Base-by-base conservation (phyloP, 73 alveolate genomes). In the Effrenium voratum region DNA sequence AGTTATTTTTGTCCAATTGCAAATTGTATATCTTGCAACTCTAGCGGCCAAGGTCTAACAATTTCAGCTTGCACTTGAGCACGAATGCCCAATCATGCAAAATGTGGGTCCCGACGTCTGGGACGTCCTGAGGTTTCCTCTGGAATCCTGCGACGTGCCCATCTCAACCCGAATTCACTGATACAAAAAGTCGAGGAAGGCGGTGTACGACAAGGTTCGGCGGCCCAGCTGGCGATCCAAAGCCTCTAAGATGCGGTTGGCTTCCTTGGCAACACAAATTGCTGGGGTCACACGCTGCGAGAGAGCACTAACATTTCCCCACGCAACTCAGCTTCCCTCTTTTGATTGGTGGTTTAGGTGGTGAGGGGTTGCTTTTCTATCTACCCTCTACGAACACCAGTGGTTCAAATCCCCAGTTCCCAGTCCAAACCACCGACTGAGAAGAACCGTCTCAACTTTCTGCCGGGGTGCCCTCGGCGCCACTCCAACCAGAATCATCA, bases 221-320 rank as follows among this genome's bases (percentile, higher is more conserved):
- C 72, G n/a, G 40, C 91, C 73, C 91, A 80, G 12, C 2, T 80
- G 91, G 22, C 47, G 91, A 59, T 72, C 45, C 72, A 80, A 10
- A 28, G 91, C 91, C 5, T 47, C 91, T 40, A 80, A 47, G 47
- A 80, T 49, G 47, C 72, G n/a, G 12, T 47, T 22, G 46, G 91
- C 91, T 46, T 80, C 91, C 91, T 80, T 30, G n/a, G 49, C 1
- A 40, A 15, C 16, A n/a, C n/a, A n/a, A n/a, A n/a, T n/a, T n/a
- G n/a, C n/a, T n/a, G n/a, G n/a, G 87, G 87, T 49, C 40, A 13
- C 15, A 0, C 60, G 44, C 44, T 70, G 47, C 44, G 44, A 34
- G 36, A 5, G 26, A 6, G 4, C 4, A 70, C 26, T 3, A 44
- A 70, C 3, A 6, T 28, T 22, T 70, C 24, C 34, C 26, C 47